A percentile compares a stretch with the other conserved stretches of the same genome.
Evolutionary conservation across 441 rosid genomes (phyloP).

Genomic region (Populus trichocarpa): DNA sequence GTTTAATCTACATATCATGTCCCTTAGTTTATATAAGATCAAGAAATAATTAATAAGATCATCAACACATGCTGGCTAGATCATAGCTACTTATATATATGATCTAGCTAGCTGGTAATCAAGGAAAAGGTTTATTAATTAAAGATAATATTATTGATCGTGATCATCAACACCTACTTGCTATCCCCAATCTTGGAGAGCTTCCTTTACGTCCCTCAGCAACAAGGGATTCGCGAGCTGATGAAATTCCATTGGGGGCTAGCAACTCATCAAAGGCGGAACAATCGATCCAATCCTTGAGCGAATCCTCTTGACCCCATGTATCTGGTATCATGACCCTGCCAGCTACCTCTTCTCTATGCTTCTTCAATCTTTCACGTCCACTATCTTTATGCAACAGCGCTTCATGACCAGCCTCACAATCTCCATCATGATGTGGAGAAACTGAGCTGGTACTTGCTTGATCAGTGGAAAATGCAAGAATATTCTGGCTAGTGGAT

Average conservation of each 20-base stretch:
- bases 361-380: constrained; percentile 63
- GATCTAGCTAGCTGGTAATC: background rate
- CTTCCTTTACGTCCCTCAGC: constrained; percentile 29
- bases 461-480: constrained; percentile 9
- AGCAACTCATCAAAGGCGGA: constrained; percentile 53
- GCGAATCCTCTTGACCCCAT: constrained; percentile 66
- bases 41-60: too few species aligned
- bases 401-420: background rate
- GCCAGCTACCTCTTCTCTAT: constrained; percentile 62
- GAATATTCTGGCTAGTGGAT: background rate
- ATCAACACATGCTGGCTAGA: too few species aligned
- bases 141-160: background rate
- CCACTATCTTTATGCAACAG: constrained; percentile 21
- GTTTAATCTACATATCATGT: too few species aligned
- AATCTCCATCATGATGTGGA: background rate
- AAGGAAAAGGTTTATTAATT: background rate
- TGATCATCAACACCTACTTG: constrained; percentile 27
- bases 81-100: too few species aligned
- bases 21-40: too few species aligned
- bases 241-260: constrained; percentile 47
- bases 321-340: constrained; percentile 55
- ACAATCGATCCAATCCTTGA: constrained; percentile 63
- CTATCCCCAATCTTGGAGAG: constrained; percentile 33
- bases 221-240: constrained; percentile 63
- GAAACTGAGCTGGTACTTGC: background rate